Evolutionary conservation across 805 yeast genomes (phyloP).

Genomic region (Cyberlindnera xylosilytica): DNA sequence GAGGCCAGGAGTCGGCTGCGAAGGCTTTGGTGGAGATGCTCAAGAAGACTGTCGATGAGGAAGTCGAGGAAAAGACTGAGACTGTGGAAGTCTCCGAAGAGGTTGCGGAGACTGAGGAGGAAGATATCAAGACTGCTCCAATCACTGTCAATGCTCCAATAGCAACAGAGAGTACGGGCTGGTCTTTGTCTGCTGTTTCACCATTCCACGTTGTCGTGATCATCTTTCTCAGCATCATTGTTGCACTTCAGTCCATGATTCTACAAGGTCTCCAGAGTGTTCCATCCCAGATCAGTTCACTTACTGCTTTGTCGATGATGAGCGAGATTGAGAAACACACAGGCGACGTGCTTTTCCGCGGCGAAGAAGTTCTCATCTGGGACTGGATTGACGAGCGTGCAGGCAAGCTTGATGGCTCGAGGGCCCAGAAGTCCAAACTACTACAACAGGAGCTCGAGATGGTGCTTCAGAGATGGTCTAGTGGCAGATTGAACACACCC

Average conservation of each 20-base stretch:
- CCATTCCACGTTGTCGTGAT: slow-evolving; percentile 16
- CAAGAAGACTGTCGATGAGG: slow-evolving; percentile 24
- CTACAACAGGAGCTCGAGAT: slow-evolving; percentile 23
- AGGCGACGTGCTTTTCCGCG: slow-evolving; percentile 17
- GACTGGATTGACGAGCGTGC: slow-evolving; percentile 30
- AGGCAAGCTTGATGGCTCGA: slow-evolving; percentile 9
- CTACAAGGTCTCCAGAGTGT: slow-evolving; percentile 4
- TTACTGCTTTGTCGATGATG: not conserved
- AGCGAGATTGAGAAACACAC: slow-evolving; percentile 7
- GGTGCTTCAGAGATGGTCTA: slow-evolving; percentile 21
- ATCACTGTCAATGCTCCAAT: not conserved
- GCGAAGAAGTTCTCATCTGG: slow-evolving; percentile 27
- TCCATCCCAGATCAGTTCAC: slow-evolving; percentile 1
- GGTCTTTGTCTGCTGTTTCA: slow-evolving; percentile 1
- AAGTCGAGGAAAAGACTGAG: slow-evolving; percentile 15
- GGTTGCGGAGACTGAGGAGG: slow-evolving; percentile 1
- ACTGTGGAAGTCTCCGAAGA: slow-evolving; percentile 9
- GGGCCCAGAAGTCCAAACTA: slow-evolving; percentile 4
- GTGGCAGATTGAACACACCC: slow-evolving; percentile 16
- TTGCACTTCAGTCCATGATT: slow-evolving; percentile 17
- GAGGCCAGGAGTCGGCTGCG: slow-evolving; percentile 73
- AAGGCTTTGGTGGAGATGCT: slow-evolving; percentile 38
- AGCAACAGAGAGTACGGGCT: not conserved
- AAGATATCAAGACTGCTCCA: no score
- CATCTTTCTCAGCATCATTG: slow-evolving; percentile 10